These are phyloP conservation scores for Alternaria brassicicola DNA, from an alignment of 2,329 filamentous ascomycete genomes.

Conservation along the genomic window DNA sequence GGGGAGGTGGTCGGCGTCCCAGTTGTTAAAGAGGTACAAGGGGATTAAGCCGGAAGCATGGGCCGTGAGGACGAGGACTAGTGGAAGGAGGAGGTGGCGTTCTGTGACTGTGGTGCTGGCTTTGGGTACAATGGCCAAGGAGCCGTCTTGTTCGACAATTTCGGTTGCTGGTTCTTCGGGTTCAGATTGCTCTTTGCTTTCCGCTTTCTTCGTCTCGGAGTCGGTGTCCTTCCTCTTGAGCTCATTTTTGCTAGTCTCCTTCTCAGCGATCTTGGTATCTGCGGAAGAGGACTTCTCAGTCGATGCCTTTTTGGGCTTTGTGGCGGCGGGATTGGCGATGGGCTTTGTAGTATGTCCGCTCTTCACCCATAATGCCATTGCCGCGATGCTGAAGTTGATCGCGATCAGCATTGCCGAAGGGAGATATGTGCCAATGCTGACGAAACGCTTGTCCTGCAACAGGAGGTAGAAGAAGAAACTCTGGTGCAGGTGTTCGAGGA, in stretches of 20 bases:
- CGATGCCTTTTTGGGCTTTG: slow-evolving; percentile 16
- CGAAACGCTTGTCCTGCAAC: slow-evolving; percentile 89
- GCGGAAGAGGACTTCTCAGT: slow-evolving; percentile 64
- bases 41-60: slow-evolving; percentile 82
- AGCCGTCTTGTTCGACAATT: slow-evolving; percentile 45
- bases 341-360: slow-evolving; percentile 62
- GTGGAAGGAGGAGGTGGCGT: slow-evolving; percentile 72
- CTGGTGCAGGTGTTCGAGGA: slow-evolving; percentile 95
- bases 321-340: slow-evolving; percentile 36
- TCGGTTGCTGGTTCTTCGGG: slow-evolving; percentile 16
- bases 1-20: slow-evolving; percentile 57
- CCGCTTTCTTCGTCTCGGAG: background rate
- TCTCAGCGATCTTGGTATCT: background rate
- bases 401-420: slow-evolving; percentile 98
- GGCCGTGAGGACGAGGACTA: slow-evolving; percentile 72
- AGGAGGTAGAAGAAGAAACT: slow-evolving; percentile 99
- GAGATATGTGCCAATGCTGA: slow-evolving; percentile 96
- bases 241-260: background rate
- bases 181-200: slow-evolving; percentile 44
- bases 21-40: slow-evolving; percentile 83
- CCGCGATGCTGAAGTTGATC: slow-evolving; percentile 93
- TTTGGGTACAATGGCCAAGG: slow-evolving; percentile 49
- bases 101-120: slow-evolving; percentile 55
- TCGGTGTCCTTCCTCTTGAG: background rate
- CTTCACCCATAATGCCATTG: slow-evolving; percentile 90